phyloP scores from a whole-genome alignment of 1,139 yeast genomes.

The Nadsonia commutata region DNA sequence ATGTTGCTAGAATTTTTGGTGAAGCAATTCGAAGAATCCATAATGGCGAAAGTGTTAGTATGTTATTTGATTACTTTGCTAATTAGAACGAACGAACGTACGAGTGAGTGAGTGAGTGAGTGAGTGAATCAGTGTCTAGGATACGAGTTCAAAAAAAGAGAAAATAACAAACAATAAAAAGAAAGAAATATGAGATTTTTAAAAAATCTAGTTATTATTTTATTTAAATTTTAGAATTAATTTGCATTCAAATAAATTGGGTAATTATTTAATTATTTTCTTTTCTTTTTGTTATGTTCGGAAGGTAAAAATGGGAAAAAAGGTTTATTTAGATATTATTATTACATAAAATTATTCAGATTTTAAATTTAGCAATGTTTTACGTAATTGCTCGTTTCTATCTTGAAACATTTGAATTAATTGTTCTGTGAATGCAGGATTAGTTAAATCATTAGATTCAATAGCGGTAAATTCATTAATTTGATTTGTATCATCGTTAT shows the following conservation, averaged over 20 bases:
- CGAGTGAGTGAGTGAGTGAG: too few relatives aligned
- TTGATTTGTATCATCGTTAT: too few relatives aligned
- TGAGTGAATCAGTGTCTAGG: too few relatives aligned
- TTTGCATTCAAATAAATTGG: too few relatives aligned
- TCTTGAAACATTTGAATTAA: conserved; percentile 12
- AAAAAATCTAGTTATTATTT: neutral
- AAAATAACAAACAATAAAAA: too few relatives aligned
- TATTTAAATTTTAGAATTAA: too few relatives aligned
- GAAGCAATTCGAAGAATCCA: conserved; percentile 93
- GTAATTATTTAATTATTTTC: too few relatives aligned
- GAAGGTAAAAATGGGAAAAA: too few relatives aligned
- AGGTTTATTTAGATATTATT: too few relatives aligned
- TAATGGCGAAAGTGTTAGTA: conserved; percentile 90
- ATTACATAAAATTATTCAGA: neutral
- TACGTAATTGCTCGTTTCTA: conserved; percentile 14
- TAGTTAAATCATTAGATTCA: neutral
- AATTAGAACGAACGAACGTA: too few relatives aligned
- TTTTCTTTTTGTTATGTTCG: too few relatives aligned
- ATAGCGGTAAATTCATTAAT: too few relatives aligned
- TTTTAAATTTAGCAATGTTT: conserved; percentile 1
- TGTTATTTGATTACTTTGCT: conserved; percentile 63
- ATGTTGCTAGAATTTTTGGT: conserved; percentile 75
- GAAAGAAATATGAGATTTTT: conserved; percentile 12
- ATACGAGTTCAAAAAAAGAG: conserved; percentile 33
- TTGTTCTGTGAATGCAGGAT: conserved; percentile 8